A percentile compares a stretch with the other conserved stretches of the same genome.
Conservation (phyloP, 164 flowering plant genomes). For the Magnolia sinica region DNA sequence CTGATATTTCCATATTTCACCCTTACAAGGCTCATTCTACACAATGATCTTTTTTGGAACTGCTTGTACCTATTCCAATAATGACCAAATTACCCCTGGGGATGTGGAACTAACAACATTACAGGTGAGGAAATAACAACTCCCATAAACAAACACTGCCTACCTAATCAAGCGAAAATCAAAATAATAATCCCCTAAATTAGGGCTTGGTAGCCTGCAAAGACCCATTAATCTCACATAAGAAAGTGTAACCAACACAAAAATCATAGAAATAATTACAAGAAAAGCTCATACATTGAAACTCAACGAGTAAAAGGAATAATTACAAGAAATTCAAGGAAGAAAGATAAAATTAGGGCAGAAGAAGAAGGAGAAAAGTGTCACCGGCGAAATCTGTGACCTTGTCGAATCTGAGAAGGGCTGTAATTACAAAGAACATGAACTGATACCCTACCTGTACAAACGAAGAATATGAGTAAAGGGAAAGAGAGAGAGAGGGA, state of each 20-base stretch:
- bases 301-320: too few relatives aligned
- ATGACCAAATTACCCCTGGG: too few relatives aligned
- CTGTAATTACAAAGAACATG: conserved; percentile 75
- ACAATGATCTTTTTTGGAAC: too few relatives aligned
- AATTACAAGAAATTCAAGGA: too few relatives aligned
- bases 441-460: conserved; percentile 79
- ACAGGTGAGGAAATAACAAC: too few relatives aligned
- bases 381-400: conserved; percentile 93
- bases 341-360: not conserved
- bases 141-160: too few relatives aligned
- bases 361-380: not conserved
- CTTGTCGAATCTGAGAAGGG: conserved; percentile 83
- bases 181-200: not conserved
- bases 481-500: not conserved
- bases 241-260: not conserved
- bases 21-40: too few relatives aligned
- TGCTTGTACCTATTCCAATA: too few relatives aligned
- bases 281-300: not conserved
- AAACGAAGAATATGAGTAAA: not conserved
- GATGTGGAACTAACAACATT: too few relatives aligned
- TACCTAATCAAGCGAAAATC: not conserved
- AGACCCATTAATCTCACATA: not conserved
- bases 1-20: too few relatives aligned
- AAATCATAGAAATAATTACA: not conserved
- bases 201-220: not conserved